A percentile compares a stretch with the other conserved stretches of the same genome.
Conservation (phyloP, 1,284 basidiomycete genomes). For the Puccinia novopanici region DNA sequence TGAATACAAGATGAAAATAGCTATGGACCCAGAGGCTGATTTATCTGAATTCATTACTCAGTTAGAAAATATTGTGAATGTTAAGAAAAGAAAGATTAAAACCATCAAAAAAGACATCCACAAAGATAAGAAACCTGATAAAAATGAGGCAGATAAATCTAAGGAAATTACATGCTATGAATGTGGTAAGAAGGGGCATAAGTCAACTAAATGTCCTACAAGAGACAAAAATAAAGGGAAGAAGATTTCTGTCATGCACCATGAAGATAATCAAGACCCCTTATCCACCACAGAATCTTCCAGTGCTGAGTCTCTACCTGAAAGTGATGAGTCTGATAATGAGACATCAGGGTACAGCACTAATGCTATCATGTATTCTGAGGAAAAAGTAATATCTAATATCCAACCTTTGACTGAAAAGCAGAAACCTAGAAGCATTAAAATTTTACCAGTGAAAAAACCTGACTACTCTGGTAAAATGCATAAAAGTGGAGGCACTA, state of each 20-base stretch:
- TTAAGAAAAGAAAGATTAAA: not conserved
- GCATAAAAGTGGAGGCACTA: not conserved
- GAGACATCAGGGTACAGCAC: not conserved
- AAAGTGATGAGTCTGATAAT: not conserved
- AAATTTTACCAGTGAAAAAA: not conserved
- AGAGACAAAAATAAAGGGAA: not conserved
- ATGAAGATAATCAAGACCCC: not conserved
- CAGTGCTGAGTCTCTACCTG: not conserved
- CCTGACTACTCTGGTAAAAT: not conserved
- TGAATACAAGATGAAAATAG: not conserved
- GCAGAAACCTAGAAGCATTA: too few relatives aligned
- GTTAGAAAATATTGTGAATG: not conserved
- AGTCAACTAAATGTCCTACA: not conserved
- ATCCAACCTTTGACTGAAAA: not conserved
- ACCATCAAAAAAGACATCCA: not conserved
- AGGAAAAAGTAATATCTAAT: not conserved
- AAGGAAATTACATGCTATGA: not conserved
- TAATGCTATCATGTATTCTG: not conserved
- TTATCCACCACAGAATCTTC: not conserved
- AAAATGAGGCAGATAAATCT: not conserved
- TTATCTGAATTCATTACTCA: not conserved
- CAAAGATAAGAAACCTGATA: not conserved
- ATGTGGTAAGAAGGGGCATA: not conserved
- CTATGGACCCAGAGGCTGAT: not conserved
- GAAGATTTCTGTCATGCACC: not conserved